phyloP scores from a whole-genome alignment of 805 yeast species.

The Komagataella ulmi region DNA sequence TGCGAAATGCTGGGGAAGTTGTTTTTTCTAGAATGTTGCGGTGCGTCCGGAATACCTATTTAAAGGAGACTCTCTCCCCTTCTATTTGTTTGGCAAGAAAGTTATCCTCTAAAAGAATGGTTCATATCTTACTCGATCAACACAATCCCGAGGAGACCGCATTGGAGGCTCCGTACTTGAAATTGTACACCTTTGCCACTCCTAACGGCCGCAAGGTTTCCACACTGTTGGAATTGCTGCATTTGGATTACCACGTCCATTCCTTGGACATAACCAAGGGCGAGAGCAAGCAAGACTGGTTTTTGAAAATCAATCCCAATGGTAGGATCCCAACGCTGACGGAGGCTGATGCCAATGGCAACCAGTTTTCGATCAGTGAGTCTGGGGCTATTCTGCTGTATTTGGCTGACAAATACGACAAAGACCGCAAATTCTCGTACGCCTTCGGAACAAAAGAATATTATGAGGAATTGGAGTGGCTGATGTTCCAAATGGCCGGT shows the following conservation, averaged over 20 bases:
- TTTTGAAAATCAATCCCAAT: constrained; percentile 41
- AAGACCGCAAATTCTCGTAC: constrained; percentile 30
- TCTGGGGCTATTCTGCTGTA: constrained; percentile 50
- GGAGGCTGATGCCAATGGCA: constrained; percentile 25
- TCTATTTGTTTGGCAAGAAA: not conserved
- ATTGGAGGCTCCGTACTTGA: constrained; percentile 25
- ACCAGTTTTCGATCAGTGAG: constrained; percentile 34
- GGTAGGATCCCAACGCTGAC: constrained; percentile 49
- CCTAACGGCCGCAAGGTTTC: constrained; percentile 33
- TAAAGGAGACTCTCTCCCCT: not conserved
- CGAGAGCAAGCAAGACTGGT: constrained; percentile 46
- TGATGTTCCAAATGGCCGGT: constrained; percentile 44
- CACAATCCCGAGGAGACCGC: constrained; percentile 19
- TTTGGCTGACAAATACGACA: constrained; percentile 48
- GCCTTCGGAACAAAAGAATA: constrained; percentile 25
- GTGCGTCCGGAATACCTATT: not conserved
- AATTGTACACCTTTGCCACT: constrained; percentile 27
- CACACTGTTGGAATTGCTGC: constrained; percentile 25
- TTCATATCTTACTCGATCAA: constrained; percentile 16
- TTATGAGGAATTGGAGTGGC: constrained; percentile 39
- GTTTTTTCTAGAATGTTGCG: not conserved
- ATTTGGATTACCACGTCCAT: constrained; percentile 26
- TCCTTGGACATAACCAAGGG: constrained; percentile 25
- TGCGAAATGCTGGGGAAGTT: not conserved
- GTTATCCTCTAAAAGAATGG: constrained; percentile 10